Evolutionary conservation across 257 asterid genomes (phyloP).

Genomic region (Plantago ovata): DNA sequence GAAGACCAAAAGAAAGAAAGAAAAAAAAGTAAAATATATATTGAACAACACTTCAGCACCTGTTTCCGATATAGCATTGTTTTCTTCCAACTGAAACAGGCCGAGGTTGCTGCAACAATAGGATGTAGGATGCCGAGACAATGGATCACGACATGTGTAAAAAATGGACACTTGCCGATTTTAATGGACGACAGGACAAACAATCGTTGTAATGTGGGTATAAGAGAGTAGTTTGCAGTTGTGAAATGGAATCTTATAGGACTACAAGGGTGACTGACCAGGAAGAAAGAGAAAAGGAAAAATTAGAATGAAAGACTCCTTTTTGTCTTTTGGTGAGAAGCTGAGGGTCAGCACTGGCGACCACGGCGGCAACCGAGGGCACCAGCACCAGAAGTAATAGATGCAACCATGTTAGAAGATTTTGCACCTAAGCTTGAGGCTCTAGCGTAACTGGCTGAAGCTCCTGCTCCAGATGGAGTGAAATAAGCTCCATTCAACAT

Average conservation of each 20-base stretch:
- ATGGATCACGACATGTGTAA: constrained; percentile 50
- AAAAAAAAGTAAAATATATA: no score
- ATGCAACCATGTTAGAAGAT: constrained; percentile 74
- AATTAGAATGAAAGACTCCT: constrained; percentile 13
- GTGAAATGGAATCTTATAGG: constrained; percentile 21
- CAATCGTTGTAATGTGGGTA: constrained; percentile 36
- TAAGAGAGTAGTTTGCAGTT: constrained; percentile 17
- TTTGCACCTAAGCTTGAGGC: constrained; percentile 98
- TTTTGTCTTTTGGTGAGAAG: constrained; percentile 19
- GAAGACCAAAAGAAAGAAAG: constrained; percentile 1
- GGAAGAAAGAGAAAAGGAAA: constrained; percentile 6
- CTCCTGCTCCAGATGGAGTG: constrained; percentile 91
- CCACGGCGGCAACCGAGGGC: constrained; percentile 75
- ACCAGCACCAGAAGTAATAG: constrained; percentile 80
- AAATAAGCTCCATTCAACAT: constrained; percentile 93
- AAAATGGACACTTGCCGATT: constrained; percentile 76
- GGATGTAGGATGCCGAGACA: constrained; percentile 1
- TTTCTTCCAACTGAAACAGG: constrained; percentile 51
- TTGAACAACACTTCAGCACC: constrained; percentile 91
- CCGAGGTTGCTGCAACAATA: constrained; percentile 82
- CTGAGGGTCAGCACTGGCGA: constrained; percentile 48
- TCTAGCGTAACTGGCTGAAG: constrained; percentile 86
- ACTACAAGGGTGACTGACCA: neutral
- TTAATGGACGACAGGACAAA: constrained; percentile 31
- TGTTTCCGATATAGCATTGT: constrained; percentile 34